Evolutionary conservation across 2,329 filamentous ascomycete genomes (phyloP).

Genomic region (Alternaria sp.): DNA sequence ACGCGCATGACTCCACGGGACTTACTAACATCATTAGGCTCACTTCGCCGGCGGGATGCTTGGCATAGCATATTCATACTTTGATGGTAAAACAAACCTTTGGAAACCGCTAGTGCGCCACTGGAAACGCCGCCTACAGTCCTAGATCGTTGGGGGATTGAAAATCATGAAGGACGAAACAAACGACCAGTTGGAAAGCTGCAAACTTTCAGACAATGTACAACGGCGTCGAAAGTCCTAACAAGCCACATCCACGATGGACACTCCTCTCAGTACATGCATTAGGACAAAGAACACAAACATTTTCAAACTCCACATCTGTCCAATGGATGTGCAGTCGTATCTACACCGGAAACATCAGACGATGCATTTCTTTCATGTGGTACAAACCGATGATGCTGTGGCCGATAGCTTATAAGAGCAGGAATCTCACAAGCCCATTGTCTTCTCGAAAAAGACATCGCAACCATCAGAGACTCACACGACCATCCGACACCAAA

Average conservation of each 20-base stretch:
- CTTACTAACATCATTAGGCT: slow-evolving; percentile 32
- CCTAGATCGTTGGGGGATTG: not conserved
- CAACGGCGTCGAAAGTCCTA: not conserved
- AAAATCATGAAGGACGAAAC: not conserved
- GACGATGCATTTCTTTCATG: not conserved
- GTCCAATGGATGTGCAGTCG: not conserved
- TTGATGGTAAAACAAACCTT: slow-evolving; percentile 40
- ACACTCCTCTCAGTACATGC: not conserved
- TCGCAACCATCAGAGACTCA: not conserved
- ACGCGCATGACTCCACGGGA: not conserved
- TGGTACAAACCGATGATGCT: not conserved
- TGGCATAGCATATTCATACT: slow-evolving; percentile 40
- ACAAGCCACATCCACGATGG: not conserved
- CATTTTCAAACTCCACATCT: not conserved
- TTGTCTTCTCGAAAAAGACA: not conserved
- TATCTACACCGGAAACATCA: not conserved
- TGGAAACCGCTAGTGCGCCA: slow-evolving; percentile 43
- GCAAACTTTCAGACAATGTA: not conserved
- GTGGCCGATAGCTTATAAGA: not conserved
- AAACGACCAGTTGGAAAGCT: not conserved
- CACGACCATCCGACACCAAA: not conserved
- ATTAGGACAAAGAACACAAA: not conserved
- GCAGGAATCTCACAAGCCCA: not conserved
- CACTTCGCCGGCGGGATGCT: slow-evolving; percentile 40
- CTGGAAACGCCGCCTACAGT: slow-evolving; percentile 34